Conservation (phyloP, 768 basidiomycete genomes). For the Glaciozyma martinii region DNA sequence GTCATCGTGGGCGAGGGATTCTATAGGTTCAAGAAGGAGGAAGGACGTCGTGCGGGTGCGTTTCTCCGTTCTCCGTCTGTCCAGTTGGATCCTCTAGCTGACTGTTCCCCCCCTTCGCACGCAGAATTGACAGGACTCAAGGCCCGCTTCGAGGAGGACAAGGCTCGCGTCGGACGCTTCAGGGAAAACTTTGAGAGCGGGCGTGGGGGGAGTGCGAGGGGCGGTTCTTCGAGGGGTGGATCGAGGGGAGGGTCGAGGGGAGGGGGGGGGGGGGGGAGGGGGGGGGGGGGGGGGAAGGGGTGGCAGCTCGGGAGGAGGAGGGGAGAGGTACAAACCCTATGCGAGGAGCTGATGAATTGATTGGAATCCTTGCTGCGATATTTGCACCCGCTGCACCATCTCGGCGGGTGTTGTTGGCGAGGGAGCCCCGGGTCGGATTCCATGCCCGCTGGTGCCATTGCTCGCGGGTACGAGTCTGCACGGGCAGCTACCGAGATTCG, state of each 20-base stretch:
- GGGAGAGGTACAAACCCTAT: no score
- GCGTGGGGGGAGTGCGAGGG: neutral
- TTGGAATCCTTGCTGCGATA: no score
- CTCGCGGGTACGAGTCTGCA: no score
- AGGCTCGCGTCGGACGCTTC: slow-evolving; percentile 8
- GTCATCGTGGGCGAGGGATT: slow-evolving; percentile 32
- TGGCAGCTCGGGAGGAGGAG: no score
- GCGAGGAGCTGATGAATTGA: no score
- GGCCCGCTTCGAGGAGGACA: slow-evolving; percentile 27
- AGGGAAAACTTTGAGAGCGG: neutral
- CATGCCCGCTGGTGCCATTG: no score
- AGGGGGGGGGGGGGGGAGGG: no score
- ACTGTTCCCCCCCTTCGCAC: neutral
- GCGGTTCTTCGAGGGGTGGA: neutral
- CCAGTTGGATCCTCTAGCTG: neutral
- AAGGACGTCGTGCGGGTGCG: slow-evolving; percentile 20
- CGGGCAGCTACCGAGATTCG: no score
- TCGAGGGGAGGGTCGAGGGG: neutral
- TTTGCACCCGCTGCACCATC: no score
- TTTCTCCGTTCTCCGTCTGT: neutral
- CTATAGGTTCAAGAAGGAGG: slow-evolving; percentile 24
- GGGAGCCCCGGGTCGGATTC: no score
- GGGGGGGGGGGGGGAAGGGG: no score
- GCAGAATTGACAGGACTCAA: slow-evolving; percentile 21
- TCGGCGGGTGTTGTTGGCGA: no score